Base-by-base conservation (phyloP, 1,284 basidiomycete species). In the Boletus sp. region DNA sequence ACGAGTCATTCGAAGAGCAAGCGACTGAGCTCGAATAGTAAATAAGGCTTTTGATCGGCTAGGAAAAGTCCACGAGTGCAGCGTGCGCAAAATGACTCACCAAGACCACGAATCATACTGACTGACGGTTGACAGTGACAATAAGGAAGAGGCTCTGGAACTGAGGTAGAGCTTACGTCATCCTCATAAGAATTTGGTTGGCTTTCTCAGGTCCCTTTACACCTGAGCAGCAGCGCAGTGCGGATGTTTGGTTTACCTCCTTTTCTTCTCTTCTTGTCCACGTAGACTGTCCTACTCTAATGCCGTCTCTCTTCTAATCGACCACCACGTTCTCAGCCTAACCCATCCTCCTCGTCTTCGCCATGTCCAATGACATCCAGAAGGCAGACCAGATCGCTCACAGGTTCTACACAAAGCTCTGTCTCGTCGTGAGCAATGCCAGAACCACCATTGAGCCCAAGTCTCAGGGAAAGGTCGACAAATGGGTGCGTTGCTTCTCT, bases 361-460 rank as follows among this genome's bases (percentile, higher is more conserved):
- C 64, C 50, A 69, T 69, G 67, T 70, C 67, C 61, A 74, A 75
- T 75, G 80, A 83, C 67, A 74, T 70, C 57, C 77, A 78, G 66
- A 88, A 81, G 73, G 82, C 85, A 55, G 85, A 90, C 76, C 85
- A 88, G 74, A 89, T 90, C 62, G 82, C 84, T 47, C 80, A 83
- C 67, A 80, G 82, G 62, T 81, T 88, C 68, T 89, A 87, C 70
- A 77, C 80, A 46, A 90, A 90, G 72, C 79, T 89, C 51, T 79
- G 77, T 61, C 78, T 84, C 58, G 76, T 87, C 57, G 73, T 90
- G 55, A 75, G 81, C 63, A 72, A 87, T 66, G 84, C 85, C 14
- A 72, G 87, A 52, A 71, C 80, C 19, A 82, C 83, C 35, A 63
- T 68, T 35, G 75, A 77, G 56, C 66, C 72, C 23, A 57, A 61